Evolutionary conservation across 139 green algal genomes (phyloP).

Genomic region (Chlorella sp.): DNA sequence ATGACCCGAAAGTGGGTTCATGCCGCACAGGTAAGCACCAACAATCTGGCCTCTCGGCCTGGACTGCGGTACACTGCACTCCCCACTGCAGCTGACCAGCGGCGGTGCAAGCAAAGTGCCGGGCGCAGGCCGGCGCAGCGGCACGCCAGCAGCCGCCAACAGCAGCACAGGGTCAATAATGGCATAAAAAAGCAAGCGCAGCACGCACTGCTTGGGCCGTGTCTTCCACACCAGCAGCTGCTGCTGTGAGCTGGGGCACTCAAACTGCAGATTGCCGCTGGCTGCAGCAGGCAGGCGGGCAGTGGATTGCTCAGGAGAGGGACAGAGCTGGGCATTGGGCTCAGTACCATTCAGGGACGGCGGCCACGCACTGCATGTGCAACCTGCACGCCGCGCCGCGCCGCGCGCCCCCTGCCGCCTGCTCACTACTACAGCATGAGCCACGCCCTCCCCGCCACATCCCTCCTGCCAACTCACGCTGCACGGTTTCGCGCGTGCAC

Average conservation of each 20-base stretch:
- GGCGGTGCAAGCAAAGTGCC: no score
- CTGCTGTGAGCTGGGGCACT: conserved; percentile 94
- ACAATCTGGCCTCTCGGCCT: not conserved
- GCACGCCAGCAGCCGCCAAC: not conserved
- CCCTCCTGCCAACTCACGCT: not conserved
- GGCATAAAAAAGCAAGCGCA: no score
- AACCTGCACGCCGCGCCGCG: no score
- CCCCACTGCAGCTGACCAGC: no score
- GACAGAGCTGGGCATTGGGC: not conserved
- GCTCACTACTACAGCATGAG: no score
- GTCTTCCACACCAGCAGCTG: conserved; percentile 96
- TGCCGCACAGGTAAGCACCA: no score
- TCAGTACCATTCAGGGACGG: not conserved
- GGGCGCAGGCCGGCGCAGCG: no score
- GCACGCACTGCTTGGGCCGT: conserved; percentile 71
- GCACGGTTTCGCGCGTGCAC: conserved; percentile 90
- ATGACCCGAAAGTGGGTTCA: no score
- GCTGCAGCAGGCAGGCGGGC: conserved; percentile 47
- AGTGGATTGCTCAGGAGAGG: no score
- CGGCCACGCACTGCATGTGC: not conserved
- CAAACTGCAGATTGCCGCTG: conserved; percentile 84
- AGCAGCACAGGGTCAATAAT: not conserved
- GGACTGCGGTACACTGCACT: not conserved
- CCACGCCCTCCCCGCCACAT: not conserved
- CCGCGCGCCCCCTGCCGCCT: no score